Conservation (phyloP, 2,329 filamentous ascomycete species). For the Aspergillus persii region DNA sequence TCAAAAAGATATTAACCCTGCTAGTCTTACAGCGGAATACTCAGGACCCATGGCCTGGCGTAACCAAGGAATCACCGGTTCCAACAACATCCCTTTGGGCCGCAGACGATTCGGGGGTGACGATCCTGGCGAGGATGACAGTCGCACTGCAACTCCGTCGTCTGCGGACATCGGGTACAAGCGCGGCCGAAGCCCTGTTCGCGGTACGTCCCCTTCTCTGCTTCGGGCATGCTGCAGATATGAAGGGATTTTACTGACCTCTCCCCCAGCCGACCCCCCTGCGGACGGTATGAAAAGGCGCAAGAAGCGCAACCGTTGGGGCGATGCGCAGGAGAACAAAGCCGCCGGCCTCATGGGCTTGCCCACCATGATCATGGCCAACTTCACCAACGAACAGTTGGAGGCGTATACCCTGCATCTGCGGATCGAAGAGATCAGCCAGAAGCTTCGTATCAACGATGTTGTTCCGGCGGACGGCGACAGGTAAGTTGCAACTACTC, state of each 20-base stretch:
- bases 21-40: not conserved
- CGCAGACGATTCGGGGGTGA: constrained; percentile 75
- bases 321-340: constrained; percentile 96
- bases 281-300: constrained; percentile 80
- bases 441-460: constrained; percentile 98
- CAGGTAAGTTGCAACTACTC: constrained; percentile 60
- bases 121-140: constrained; percentile 50
- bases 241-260: constrained; percentile 23
- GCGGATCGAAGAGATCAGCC: constrained; percentile 97
- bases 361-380: constrained; percentile 90
- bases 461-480: constrained; percentile 96
- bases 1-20: constrained; percentile 8
- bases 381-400: constrained; percentile 97
- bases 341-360: constrained; percentile 96
- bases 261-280: constrained; percentile 44
- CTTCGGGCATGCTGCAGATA: not conserved
- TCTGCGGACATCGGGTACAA: constrained; percentile 60
- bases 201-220: constrained; percentile 57
- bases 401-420: constrained; percentile 96
- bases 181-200: constrained; percentile 88
- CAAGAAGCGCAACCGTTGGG: constrained; percentile 99
- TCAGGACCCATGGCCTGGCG: constrained; percentile 58
- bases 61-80: constrained; percentile 84
- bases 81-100: constrained; percentile 95
- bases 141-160: constrained; percentile 44